These are phyloP conservation scores for Tulasnella sp. DNA, from an alignment of 768 basidiomycete species.

Conservation along the genomic window DNA sequence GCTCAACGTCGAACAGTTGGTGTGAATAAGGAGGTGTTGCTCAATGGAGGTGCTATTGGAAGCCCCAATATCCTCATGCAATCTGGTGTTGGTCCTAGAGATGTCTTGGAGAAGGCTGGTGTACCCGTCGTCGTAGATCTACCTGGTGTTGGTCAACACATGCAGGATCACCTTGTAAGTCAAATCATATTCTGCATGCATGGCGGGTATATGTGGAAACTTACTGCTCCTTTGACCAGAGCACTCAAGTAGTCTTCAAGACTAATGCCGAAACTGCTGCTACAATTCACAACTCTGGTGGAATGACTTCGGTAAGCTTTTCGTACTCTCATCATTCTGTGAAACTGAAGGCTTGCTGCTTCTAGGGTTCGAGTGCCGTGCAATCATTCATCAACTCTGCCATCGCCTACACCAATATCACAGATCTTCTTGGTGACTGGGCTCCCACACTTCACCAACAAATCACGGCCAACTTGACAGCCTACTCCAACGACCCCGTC, in stretches of 20 bases:
- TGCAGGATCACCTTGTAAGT: conserved; percentile 41
- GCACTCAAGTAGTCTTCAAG: conserved; percentile 29
- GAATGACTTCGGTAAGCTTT: conserved; percentile 19
- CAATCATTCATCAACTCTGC: conserved; percentile 51
- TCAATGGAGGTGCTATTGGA: conserved; percentile 37
- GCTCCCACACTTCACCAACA: conserved; percentile 27
- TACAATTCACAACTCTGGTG: conserved; percentile 24
- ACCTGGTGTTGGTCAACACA: conserved; percentile 48
- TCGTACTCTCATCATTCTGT: not conserved
- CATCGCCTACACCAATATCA: conserved; percentile 45
- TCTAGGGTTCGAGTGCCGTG: conserved; percentile 27
- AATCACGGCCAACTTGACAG: conserved; percentile 25
- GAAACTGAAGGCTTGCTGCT: too few relatives aligned
- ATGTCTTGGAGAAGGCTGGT: conserved; percentile 36
- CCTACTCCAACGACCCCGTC: conserved; percentile 30
- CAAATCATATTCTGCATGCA: not conserved
- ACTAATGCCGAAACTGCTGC: conserved; percentile 31
- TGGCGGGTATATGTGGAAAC: not conserved
- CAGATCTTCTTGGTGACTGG: conserved; percentile 31
- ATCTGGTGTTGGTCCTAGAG: conserved; percentile 46
- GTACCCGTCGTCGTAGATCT: conserved; percentile 34
- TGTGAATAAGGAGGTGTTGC: conserved; percentile 37
- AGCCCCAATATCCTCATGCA: conserved; percentile 43
- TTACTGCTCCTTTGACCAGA: conserved; percentile 20
- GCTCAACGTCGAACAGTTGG: conserved; percentile 30